Conservation (phyloP, 1,139 yeast genomes). For the Scheffersomyces illinoinensis region DNA sequence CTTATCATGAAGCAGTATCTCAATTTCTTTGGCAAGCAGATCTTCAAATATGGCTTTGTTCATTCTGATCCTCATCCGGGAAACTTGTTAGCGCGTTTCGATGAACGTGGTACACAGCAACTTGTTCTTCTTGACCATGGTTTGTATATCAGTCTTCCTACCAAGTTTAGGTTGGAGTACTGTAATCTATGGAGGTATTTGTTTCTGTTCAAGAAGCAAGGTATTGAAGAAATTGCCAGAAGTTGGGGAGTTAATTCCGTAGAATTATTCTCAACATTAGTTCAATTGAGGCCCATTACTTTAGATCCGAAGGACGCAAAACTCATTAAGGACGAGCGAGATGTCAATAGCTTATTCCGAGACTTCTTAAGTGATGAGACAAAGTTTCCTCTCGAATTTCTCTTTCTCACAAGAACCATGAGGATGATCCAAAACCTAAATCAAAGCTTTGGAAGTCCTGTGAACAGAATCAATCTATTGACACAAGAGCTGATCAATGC, state of each 20-base stretch:
- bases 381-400: slow-evolving; percentile 65
- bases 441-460: slow-evolving; percentile 67
- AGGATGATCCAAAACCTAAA: slow-evolving; percentile 73
- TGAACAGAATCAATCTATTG: slow-evolving; percentile 64
- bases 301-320: slow-evolving; percentile 25
- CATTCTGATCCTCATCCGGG: slow-evolving; percentile 90
- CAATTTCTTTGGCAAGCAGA: slow-evolving; percentile 62
- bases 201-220: slow-evolving; percentile 51
- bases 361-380: slow-evolving; percentile 60
- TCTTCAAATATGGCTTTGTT: slow-evolving; percentile 72
- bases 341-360: slow-evolving; percentile 23
- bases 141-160: slow-evolving; percentile 56
- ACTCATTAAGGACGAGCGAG: slow-evolving; percentile 11
- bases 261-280: slow-evolving; percentile 62
- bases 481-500: slow-evolving; percentile 53
- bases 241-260: slow-evolving; percentile 75
- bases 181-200: slow-evolving; percentile 63
- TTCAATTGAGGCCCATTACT: slow-evolving; percentile 50
- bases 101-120: slow-evolving; percentile 47
- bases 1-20: slow-evolving; percentile 54
- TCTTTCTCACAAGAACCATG: slow-evolving; percentile 70
- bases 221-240: slow-evolving; percentile 49
- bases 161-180: slow-evolving; percentile 56
- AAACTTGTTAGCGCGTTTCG: slow-evolving; percentile 57
- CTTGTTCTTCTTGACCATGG: slow-evolving; percentile 78